A percentile compares a stretch with the other conserved stretches of the same genome.
Conservation (phyloP, 208 protist genomes). For the Acanthamoeba rhysodes region DNA sequence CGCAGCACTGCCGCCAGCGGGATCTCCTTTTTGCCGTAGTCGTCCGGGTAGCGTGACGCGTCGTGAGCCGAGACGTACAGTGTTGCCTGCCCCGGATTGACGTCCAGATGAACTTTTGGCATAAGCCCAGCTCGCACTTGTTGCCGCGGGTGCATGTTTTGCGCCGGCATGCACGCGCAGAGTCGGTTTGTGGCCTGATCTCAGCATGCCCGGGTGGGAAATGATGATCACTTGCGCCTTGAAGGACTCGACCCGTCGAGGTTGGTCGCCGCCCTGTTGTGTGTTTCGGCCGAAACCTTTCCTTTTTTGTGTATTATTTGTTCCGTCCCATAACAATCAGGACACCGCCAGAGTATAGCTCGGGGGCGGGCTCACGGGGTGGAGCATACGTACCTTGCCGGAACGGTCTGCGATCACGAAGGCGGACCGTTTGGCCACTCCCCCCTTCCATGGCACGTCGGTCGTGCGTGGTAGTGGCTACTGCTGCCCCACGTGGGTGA, state of each 20-base stretch:
- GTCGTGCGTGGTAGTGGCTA: constrained; percentile 31
- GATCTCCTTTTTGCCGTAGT: neutral
- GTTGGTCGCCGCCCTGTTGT: neutral
- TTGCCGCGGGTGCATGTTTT: neutral
- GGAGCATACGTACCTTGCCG: constrained; percentile 19
- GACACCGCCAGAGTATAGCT: too few species aligned
- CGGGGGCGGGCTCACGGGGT: too few species aligned
- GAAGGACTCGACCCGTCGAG: neutral
- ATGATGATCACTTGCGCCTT: neutral
- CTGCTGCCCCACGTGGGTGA: constrained; percentile 7
- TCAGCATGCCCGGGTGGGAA: neutral
- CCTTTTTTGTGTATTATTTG: too few species aligned
- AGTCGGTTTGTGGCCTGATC: neutral
- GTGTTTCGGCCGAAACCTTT: too few species aligned
- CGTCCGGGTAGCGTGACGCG: neutral
- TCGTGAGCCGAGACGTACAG: neutral
- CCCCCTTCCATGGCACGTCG: constrained; percentile 11
- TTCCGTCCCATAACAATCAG: too few species aligned
- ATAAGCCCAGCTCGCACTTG: neutral
- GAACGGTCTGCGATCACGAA: neutral
- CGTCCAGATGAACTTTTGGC: neutral
- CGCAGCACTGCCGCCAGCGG: neutral
- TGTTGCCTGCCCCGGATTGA: neutral
- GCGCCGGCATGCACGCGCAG: constrained; percentile 1
- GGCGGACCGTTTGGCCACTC: neutral